Evolutionary conservation across 1,284 basidiomycete species (phyloP).

Genomic region (Trametes sp.): DNA sequence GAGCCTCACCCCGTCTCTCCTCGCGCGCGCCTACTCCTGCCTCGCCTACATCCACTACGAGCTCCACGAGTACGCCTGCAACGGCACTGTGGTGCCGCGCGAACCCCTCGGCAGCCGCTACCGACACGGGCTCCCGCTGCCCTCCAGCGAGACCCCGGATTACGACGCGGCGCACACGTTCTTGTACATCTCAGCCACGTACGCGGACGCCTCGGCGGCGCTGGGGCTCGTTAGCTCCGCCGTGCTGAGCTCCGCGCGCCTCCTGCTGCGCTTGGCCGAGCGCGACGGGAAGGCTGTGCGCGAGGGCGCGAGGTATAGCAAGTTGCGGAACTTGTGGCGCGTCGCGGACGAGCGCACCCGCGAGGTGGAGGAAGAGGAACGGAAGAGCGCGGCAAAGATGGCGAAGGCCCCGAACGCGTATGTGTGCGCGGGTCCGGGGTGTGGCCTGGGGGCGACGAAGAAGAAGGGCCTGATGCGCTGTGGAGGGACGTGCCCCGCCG

Average conservation of each 20-base stretch:
- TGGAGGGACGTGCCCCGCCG: slow-evolving; percentile 15
- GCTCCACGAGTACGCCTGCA: background rate
- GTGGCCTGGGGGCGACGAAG: slow-evolving; percentile 12
- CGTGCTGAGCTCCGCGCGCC: background rate
- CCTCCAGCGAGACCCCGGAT: slow-evolving; percentile 1
- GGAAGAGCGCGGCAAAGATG: slow-evolving; percentile 8
- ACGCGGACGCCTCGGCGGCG: slow-evolving; percentile 14
- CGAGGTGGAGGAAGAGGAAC: slow-evolving; percentile 8
- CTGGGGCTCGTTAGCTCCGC: slow-evolving; percentile 16
- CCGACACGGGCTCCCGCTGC: background rate
- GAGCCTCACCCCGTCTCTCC: background rate
- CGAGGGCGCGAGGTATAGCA: background rate
- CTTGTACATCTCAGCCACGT: slow-evolving; percentile 9
- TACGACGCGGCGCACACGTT: slow-evolving; percentile 1
- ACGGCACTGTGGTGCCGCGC: background rate
- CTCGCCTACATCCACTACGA: slow-evolving; percentile 7
- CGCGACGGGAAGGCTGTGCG: slow-evolving; percentile 9
- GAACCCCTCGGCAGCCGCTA: background rate
- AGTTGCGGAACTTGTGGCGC: slow-evolving; percentile 7
- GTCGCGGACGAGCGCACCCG: slow-evolving; percentile 1
- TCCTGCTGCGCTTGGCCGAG: background rate
- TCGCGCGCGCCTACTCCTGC: slow-evolving; percentile 14
- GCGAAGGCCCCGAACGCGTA: slow-evolving; percentile 18
- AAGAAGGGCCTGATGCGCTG: slow-evolving; percentile 19
- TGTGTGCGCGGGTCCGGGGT: slow-evolving; percentile 18